phyloP scores from a whole-genome alignment of 2,329 filamentous ascomycete species.

The Colletotrichum sp. region DNA sequence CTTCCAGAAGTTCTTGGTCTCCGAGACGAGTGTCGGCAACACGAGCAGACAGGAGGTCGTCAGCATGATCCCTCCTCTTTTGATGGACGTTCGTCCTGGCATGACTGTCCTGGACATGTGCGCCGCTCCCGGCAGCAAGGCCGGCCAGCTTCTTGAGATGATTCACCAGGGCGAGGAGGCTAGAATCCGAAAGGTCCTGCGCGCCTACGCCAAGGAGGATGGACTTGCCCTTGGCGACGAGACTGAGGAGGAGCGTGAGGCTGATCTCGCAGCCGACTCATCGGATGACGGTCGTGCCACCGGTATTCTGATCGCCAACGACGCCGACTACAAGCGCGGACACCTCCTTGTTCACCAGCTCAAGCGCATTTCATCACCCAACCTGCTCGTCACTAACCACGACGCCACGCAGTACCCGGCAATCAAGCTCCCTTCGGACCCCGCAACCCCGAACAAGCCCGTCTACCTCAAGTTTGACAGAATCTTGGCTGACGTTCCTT shows the following conservation, averaged over 20 bases:
- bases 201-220: slow-evolving; percentile 66
- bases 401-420: slow-evolving; percentile 96
- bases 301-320: slow-evolving; percentile 92
- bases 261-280: slow-evolving; percentile 62
- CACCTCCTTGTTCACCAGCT: slow-evolving; percentile 98
- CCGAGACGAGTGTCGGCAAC: slow-evolving; percentile 95
- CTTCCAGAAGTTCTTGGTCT: slow-evolving; percentile 97
- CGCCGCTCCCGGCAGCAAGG: slow-evolving; percentile 96
- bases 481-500: slow-evolving; percentile 95
- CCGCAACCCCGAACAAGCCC: slow-evolving; percentile 59
- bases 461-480: slow-evolving; percentile 95
- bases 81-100: slow-evolving; percentile 89
- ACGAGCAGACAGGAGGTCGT: slow-evolving; percentile 98
- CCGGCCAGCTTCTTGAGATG: slow-evolving; percentile 93
- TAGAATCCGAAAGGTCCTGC: slow-evolving; percentile 74
- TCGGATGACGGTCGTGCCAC: slow-evolving; percentile 86
- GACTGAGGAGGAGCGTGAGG: slow-evolving; percentile 51
- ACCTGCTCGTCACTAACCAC: slow-evolving; percentile 96
- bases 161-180: slow-evolving; percentile 92
- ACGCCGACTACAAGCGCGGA: slow-evolving; percentile 93
- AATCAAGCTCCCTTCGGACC: slow-evolving; percentile 74
- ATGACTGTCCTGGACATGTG: slow-evolving; percentile 97
- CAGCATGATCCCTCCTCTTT: slow-evolving; percentile 96
- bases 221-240: slow-evolving; percentile 56
- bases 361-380: slow-evolving; percentile 95